Evolutionary conservation across 2,329 filamentous ascomycete species (phyloP).

Genomic region (Epichloe coenophiala): DNA sequence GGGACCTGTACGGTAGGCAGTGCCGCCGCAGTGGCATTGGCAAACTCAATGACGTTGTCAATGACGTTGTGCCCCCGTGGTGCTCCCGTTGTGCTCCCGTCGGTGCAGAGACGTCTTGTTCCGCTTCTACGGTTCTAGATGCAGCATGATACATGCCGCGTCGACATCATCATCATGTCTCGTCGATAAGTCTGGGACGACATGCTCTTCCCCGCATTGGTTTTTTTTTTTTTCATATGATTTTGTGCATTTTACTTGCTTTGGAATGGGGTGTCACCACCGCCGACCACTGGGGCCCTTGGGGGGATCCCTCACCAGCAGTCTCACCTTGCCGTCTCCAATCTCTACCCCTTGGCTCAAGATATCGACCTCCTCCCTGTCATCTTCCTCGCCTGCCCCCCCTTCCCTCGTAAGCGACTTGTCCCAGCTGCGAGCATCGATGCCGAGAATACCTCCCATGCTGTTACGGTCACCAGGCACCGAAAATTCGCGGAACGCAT

Average conservation of each 20-base stretch:
- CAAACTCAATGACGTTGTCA: too few species aligned
- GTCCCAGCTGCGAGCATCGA: slow-evolving; percentile 55
- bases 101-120: too few species aligned
- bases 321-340: slow-evolving; percentile 45
- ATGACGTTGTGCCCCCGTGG: too few species aligned
- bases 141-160: too few species aligned
- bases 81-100: too few species aligned
- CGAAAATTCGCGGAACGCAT: slow-evolving; percentile 90
- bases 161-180: too few species aligned
- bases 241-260: slow-evolving; percentile 11
- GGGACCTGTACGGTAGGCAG: too few species aligned
- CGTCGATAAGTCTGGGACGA: too few species aligned
- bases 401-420: slow-evolving; percentile 40
- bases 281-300: slow-evolving; percentile 40
- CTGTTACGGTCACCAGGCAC: slow-evolving; percentile 82
- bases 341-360: slow-evolving; percentile 37
- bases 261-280: slow-evolving; percentile 15
- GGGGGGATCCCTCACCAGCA: slow-evolving; percentile 47
- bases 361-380: slow-evolving; percentile 38
- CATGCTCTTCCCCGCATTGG: too few species aligned
- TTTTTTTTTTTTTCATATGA: slow-evolving; percentile 13
- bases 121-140: too few species aligned
- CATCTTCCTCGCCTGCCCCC: slow-evolving; percentile 19
- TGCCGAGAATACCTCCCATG: slow-evolving; percentile 63
- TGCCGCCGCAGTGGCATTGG: too few species aligned